Evolutionary conservation across 1,284 basidiomycete species (phyloP).

Genomic region (Pseudozyma sp.): DNA sequence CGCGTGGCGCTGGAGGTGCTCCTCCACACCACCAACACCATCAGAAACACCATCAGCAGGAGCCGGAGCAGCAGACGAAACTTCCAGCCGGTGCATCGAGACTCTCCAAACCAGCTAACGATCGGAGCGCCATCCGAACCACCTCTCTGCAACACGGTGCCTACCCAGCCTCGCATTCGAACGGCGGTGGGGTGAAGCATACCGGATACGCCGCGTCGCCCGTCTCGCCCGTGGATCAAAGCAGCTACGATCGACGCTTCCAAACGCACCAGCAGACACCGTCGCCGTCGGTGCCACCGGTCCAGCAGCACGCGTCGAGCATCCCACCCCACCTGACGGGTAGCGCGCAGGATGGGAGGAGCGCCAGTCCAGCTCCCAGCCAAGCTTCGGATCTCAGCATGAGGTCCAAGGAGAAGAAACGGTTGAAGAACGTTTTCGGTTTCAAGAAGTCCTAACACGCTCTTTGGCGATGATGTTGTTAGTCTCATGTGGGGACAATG

Average conservation of each 20-base stretch:
- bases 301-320: slow-evolving; percentile 4
- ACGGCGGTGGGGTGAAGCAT: slow-evolving; percentile 1
- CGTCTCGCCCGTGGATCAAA: slow-evolving; percentile 12
- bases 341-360: slow-evolving; percentile 1
- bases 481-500: no score
- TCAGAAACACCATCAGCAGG: neutral
- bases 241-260: slow-evolving; percentile 30
- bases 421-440: slow-evolving; percentile 49
- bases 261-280: slow-evolving; percentile 19
- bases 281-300: neutral
- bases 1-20: neutral
- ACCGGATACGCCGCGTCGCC: slow-evolving; percentile 14
- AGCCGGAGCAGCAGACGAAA: slow-evolving; percentile 1
- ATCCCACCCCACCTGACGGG: slow-evolving; percentile 18
- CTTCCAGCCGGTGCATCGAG: slow-evolving; percentile 40
- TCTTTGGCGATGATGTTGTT: no score
- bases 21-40: neutral
- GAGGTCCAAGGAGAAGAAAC: slow-evolving; percentile 50
- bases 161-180: neutral
- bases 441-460: slow-evolving; percentile 64
- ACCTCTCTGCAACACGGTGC: slow-evolving; percentile 32
- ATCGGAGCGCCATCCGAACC: slow-evolving; percentile 45
- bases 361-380: slow-evolving; percentile 32
- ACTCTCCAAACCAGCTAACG: slow-evolving; percentile 47
- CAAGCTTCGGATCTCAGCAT: slow-evolving; percentile 24